These are phyloP conservation scores for Lantana camara DNA, from an alignment of 257 asterid species.

Conservation along the genomic window DNA sequence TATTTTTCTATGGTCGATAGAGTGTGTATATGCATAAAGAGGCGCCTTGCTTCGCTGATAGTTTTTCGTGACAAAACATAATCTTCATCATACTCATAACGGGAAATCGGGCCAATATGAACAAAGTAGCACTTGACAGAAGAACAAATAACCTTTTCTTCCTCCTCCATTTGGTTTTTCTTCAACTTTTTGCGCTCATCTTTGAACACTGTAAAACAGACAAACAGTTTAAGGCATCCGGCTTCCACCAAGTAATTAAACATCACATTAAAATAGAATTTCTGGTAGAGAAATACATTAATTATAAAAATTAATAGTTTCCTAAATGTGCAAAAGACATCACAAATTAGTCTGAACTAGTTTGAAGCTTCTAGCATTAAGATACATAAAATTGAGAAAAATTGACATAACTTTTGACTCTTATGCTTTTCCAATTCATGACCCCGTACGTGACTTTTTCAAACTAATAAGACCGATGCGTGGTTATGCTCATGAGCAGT, in stretches of 20 bases:
- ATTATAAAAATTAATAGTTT: no score
- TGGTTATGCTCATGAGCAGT: not conserved
- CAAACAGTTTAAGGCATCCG: slow-evolving; percentile 3
- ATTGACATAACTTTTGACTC: not conserved
- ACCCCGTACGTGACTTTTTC: no score
- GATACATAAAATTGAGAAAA: not conserved
- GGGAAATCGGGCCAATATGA: slow-evolving; percentile 43
- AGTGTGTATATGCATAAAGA: slow-evolving; percentile 81
- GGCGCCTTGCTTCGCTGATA: slow-evolving; percentile 57
- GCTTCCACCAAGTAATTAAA: not conserved
- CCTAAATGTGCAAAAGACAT: not conserved
- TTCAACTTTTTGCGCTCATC: slow-evolving; percentile 51
- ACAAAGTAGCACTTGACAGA: slow-evolving; percentile 64
- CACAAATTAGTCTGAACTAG: not conserved
- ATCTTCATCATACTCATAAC: slow-evolving; percentile 23
- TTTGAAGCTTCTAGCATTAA: not conserved
- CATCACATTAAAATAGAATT: not conserved
- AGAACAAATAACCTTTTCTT: slow-evolving; percentile 30
- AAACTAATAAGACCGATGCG: not conserved
- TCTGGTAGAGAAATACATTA: not conserved
- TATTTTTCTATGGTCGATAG: slow-evolving; percentile 71
- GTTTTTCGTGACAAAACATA: slow-evolving; percentile 40
- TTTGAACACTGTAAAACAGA: slow-evolving; percentile 65
- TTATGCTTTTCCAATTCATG: not conserved
- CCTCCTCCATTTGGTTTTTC: slow-evolving; percentile 36